Percentiles rank a stretch among this genome's conserved stretches.
Evolutionary conservation across 805 yeast genomes (phyloP).

Genomic region (Wickerhamomyces subpelliculosus): DNA sequence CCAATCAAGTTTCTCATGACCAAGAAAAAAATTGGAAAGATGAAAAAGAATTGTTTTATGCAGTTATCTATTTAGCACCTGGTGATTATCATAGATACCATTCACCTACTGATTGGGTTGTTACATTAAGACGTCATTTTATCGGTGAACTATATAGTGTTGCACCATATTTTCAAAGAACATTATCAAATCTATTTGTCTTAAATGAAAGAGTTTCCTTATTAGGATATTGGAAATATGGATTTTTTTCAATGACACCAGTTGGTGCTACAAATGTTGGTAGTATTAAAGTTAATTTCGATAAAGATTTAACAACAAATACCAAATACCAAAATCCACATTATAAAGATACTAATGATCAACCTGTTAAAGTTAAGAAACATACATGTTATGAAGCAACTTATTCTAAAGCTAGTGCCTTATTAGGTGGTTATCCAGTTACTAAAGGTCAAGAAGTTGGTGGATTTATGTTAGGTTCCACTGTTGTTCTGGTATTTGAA

Average conservation of each 20-base stretch:
- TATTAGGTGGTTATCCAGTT: slow-evolving; percentile 83
- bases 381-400: slow-evolving; percentile 93
- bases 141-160: slow-evolving; percentile 94
- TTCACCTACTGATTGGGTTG: slow-evolving; percentile 95
- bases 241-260: slow-evolving; percentile 97
- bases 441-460: slow-evolving; percentile 94
- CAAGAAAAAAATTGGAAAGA: slow-evolving; percentile 18
- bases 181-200: slow-evolving; percentile 80
- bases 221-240: slow-evolving; percentile 93
- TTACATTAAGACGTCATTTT: slow-evolving; percentile 87
- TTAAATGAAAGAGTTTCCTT: slow-evolving; percentile 93
- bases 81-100: slow-evolving; percentile 98
- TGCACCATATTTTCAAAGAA: slow-evolving; percentile 91
- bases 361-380: slow-evolving; percentile 42
- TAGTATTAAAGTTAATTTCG: slow-evolving; percentile 85
- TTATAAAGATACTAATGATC: slow-evolving; percentile 12
- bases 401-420: slow-evolving; percentile 67
- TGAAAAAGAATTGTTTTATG: slow-evolving; percentile 64
- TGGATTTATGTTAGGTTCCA: slow-evolving; percentile 92
- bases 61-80: slow-evolving; percentile 94
- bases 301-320: slow-evolving; percentile 83
- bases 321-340: slow-evolving; percentile 47
- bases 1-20: slow-evolving; percentile 21
- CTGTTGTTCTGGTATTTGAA: slow-evolving; percentile 95
- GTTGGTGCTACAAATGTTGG: slow-evolving; percentile 99